These are phyloP conservation scores for Tricholoma matsutake DNA, from an alignment of 768 basidiomycete genomes.

Conservation along the genomic window DNA sequence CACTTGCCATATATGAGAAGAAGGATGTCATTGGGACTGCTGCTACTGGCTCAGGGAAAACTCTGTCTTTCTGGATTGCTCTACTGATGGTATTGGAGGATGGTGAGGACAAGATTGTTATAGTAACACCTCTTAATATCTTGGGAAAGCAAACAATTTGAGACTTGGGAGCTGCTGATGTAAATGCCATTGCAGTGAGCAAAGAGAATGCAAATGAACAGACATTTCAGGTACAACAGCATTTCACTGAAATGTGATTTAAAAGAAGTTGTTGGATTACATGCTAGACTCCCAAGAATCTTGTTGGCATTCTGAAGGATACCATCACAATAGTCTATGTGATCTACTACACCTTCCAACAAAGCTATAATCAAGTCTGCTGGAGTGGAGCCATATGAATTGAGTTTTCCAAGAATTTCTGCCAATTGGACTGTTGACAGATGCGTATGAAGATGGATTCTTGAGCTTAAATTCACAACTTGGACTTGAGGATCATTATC, in stretches of 20 bases:
- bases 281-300: not conserved
- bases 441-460: not conserved
- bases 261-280: not conserved
- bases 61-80: slow-evolving; percentile 1
- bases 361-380: not conserved
- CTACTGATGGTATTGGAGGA: not conserved
- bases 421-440: not conserved
- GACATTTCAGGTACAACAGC: not conserved
- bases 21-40: slow-evolving; percentile 11
- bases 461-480: too few relatives aligned
- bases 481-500: too few relatives aligned
- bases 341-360: not conserved
- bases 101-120: too few relatives aligned
- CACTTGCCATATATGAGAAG: not conserved
- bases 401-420: not conserved
- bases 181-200: not conserved
- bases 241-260: too few relatives aligned
- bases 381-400: not conserved
- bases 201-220: not conserved
- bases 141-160: not conserved
- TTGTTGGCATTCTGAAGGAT: not conserved
- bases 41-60: not conserved
- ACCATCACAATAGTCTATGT: not conserved
- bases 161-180: not conserved
- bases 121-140: not conserved